Conservation (phyloP, 176 grass and related monocot species). For the Musa itinerans region DNA sequence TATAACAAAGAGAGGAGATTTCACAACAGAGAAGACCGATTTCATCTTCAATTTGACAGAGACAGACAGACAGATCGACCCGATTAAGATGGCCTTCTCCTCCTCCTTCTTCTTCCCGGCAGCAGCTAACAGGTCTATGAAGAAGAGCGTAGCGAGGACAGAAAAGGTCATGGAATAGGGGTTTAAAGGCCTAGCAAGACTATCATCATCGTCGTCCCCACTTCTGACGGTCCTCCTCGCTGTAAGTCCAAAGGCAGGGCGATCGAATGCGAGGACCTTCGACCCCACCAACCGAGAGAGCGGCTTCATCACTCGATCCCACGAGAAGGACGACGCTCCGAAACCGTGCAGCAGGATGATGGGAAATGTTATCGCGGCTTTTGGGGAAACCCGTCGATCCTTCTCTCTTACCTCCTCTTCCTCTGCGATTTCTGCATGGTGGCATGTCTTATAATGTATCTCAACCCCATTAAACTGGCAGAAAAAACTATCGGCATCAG, state of each 20-base stretch:
- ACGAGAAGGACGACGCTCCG: conserved; percentile 81
- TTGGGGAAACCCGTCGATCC: not conserved
- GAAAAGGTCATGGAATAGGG: conserved; percentile 87
- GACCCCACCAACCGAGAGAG: conserved; percentile 39
- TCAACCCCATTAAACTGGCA: conserved; percentile 63
- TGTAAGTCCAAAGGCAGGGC: conserved; percentile 74
- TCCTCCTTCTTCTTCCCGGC: not conserved
- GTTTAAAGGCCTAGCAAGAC: conserved; percentile 38
- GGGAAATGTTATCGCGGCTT: conserved; percentile 30
- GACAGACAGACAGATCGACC: conserved; percentile 28
- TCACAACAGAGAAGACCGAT: not conserved
- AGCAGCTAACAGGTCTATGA: conserved; percentile 46
- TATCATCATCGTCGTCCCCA: conserved; percentile 9
- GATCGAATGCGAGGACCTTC: conserved; percentile 86
- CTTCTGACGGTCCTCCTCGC: conserved; percentile 25
- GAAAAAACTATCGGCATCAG: conserved; percentile 74
- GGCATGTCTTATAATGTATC: conserved; percentile 73
- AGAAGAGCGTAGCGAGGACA: conserved; percentile 51
- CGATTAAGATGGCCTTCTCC: conserved; percentile 56
- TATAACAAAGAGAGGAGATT: too few relatives aligned
- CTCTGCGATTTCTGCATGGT: conserved; percentile 21
- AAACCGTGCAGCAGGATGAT: conserved; percentile 75
- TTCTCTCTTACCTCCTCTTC: not conserved
- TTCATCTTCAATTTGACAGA: conserved; percentile 2
- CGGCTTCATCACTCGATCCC: conserved; percentile 54